Evolutionary conservation across 352 stramenopile species (phyloP).

Genomic region (Phytophthora ohioensis): DNA sequence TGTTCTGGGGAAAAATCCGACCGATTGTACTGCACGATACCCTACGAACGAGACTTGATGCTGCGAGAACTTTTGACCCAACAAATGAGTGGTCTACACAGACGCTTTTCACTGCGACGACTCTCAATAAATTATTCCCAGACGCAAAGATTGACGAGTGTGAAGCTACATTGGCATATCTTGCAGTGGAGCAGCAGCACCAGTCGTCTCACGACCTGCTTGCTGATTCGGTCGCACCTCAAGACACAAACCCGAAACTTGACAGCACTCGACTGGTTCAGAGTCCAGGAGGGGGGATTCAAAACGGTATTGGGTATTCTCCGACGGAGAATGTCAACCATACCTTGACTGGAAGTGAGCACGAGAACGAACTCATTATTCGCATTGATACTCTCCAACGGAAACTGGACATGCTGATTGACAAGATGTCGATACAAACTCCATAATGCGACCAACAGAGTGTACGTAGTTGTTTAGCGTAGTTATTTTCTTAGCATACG

Average conservation of each 20-base stretch:
- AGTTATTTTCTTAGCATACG: too few relatives aligned
- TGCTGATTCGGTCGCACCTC: background rate
- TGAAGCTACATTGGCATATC: conserved; percentile 31
- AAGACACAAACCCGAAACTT: conserved; percentile 7
- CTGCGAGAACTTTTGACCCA: background rate
- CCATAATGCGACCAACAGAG: background rate
- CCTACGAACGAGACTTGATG: conserved; percentile 18
- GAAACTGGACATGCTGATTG: conserved; percentile 29
- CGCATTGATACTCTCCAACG: conserved; percentile 25
- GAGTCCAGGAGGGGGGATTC: conserved; percentile 15
- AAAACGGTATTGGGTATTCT: conserved; percentile 4
- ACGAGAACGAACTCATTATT: conserved; percentile 2
- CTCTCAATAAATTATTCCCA: conserved; percentile 29
- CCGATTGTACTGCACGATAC: conserved; percentile 28
- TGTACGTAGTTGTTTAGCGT: too few relatives aligned
- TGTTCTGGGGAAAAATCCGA: conserved; percentile 38
- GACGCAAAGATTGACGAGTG: conserved; percentile 26
- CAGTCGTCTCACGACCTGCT: conserved; percentile 22
- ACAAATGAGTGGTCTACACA: conserved; percentile 23
- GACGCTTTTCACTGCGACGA: conserved; percentile 22
- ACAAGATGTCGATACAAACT: conserved; percentile 12
- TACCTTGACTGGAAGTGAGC: background rate
- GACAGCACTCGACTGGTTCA: conserved; percentile 3
- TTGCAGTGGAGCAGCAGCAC: conserved; percentile 18
- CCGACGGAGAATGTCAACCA: background rate